Base-by-base conservation (phyloP, 75 land plant species). In the Sequoiadendron giganteum region DNA sequence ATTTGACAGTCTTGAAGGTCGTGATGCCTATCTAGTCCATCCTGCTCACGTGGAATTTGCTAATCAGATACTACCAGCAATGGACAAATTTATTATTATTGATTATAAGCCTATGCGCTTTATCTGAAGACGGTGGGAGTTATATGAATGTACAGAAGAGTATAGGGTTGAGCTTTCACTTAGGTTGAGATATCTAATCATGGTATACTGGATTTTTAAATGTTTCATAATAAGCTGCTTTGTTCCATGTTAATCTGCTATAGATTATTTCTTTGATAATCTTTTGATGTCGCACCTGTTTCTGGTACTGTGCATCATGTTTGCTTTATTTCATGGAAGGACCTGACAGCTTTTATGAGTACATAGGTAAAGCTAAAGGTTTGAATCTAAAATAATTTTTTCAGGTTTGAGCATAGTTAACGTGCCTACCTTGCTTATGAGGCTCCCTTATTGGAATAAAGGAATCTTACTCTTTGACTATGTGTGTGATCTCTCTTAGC, bases 11-110 rank as follows among this genome's bases (percentile, higher is more conserved):
- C 10, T 52, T 19, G 94, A 96, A 87, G 99, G 96, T 2, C 88
- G 97, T 45, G 94, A 96, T 77, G 96, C 94, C 76, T 97, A 97
- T 89, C 81, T 96, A 19, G 89, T 89, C 54, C 98, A 96, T 88
- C 95, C 96, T 18, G 92, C 86, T 15, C 99, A 97, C 86, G 94
- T 90, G 25, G 95, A 92, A 36, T 97, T 88, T 87, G 99, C 95
- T 15, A 90, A 92, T 34, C 73, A 82, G 89, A 86, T 97, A 34
- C 83, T 96, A 10, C 43, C 92, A 30, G 49, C 89, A n/a, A 48
- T 93, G 86, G 99, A 97, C 70, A 97, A 97, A 88, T 87, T 92
- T n/a, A 32, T 95, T 72, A 91, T 96, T 32, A 39, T 97, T 72
- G 99, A 97, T 89, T 97, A 91, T 91, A 89, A 88, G 49, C 93